Percentiles rank a stretch among this genome's conserved stretches.
These are phyloP conservation scores for Colletotrichum tofieldiae DNA, from an alignment of 2,329 filamentous ascomycete genomes.

Conservation along the genomic window DNA sequence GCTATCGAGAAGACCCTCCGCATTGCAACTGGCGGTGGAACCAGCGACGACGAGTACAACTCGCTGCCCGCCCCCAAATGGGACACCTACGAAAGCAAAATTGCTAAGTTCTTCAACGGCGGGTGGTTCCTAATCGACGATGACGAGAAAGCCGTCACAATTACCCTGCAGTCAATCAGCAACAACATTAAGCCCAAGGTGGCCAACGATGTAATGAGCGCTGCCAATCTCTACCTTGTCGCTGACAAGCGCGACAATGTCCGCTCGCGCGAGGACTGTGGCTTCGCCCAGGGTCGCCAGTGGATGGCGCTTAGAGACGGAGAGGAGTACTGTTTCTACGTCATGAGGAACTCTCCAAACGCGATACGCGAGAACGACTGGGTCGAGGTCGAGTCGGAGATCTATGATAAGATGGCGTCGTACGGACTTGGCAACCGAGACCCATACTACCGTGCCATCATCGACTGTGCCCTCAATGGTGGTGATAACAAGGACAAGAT, in stretches of 20 bases:
- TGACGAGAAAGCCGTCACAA: conserved; percentile 24
- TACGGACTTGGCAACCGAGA: conserved; percentile 21
- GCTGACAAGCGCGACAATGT: conserved; percentile 17
- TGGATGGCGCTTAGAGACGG: conserved; percentile 19
- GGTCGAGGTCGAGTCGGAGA: conserved; percentile 17
- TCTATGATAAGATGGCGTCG: conserved; percentile 22
- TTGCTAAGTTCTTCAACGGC: conserved; percentile 40
- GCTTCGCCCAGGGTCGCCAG: conserved; percentile 12
- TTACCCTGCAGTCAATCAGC: conserved; percentile 16
- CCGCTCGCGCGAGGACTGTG: conserved; percentile 16
- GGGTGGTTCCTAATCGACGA: conserved; percentile 39
- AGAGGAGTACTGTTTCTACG: conserved; percentile 35
- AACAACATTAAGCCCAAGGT: conserved; percentile 39
- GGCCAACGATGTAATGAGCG: conserved; percentile 35
- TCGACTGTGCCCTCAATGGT: conserved; percentile 28
- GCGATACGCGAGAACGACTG: conserved; percentile 17
- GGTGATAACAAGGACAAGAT: conserved; percentile 9
- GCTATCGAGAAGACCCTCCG: no score
- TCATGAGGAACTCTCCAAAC: conserved; percentile 25
- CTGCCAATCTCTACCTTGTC: conserved; percentile 22
- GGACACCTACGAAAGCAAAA: conserved; percentile 28
- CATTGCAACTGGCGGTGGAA: neutral
- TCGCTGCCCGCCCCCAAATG: conserved; percentile 29
- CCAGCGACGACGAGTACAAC: conserved; percentile 19
- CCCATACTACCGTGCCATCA: conserved; percentile 23